phyloP scores from a whole-genome alignment of 371 early-diverging fungal genomes.

The Apophysomyces trapeziformis region DNA sequence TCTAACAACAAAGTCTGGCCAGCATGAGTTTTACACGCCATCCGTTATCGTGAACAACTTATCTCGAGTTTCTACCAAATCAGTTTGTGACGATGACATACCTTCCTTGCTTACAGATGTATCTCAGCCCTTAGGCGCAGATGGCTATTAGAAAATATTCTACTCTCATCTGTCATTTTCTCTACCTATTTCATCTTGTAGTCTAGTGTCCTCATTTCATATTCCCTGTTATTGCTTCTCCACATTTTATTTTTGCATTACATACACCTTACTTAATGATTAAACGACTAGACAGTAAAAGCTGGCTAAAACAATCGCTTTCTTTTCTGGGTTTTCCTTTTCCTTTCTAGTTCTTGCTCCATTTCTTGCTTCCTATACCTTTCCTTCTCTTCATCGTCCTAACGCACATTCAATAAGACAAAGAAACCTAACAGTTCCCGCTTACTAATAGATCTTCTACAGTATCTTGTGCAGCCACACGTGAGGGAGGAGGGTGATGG shows the following conservation, averaged over 20 bases:
- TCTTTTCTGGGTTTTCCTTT: neutral
- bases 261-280: neutral
- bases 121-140: neutral
- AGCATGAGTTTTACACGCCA: constrained; percentile 43
- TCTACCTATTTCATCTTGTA: no score
- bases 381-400: neutral
- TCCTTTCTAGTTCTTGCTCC: neutral
- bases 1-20: constrained; percentile 28
- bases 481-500: neutral
- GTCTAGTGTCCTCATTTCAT: no score
- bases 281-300: neutral
- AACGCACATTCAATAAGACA: neutral
- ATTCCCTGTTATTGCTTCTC: neutral
- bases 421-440: neutral
- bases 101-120: constrained; percentile 22
- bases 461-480: neutral
- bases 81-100: constrained; percentile 18
- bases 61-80: neutral
- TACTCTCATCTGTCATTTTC: neutral
- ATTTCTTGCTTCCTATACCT: neutral
- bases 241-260: neutral
- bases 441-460: neutral
- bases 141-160: neutral
- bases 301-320: neutral
- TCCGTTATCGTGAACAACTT: constrained; percentile 19